Evolutionary conservation across 73 alveolate species (phyloP).

Genomic region (Paramecium caudatum): DNA sequence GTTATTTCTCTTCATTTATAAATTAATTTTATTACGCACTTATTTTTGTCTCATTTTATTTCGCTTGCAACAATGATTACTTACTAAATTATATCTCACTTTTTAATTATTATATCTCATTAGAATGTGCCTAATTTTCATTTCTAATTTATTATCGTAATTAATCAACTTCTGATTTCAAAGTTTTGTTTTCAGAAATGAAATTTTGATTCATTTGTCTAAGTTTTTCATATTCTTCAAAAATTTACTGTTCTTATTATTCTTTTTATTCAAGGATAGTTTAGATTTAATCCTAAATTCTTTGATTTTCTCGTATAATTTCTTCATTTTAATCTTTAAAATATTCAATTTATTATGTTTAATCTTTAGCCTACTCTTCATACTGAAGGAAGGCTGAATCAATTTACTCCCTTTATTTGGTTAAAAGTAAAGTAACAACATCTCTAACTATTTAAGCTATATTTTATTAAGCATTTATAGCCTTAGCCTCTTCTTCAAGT

Average conservation of each 20-base stretch:
- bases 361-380: constrained; percentile 7
- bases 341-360: not conserved
- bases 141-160: not conserved
- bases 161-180: constrained; percentile 7
- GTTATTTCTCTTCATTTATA: not conserved
- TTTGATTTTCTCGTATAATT: constrained; percentile 11
- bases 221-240: constrained; percentile 58
- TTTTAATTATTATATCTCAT: not conserved
- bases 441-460: not conserved
- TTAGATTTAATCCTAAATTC: constrained; percentile 25
- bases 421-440: constrained; percentile 29
- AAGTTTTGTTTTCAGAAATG: not conserved
- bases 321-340: constrained; percentile 59
- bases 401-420: not conserved
- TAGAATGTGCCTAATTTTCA: constrained; percentile 11
- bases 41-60: constrained; percentile 13
- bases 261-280: not conserved
- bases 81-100: not conserved
- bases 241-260: constrained; percentile 29
- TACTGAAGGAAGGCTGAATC: constrained; percentile 10
- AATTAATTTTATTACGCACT: not conserved
- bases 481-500: constrained; percentile 19
- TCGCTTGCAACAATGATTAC: not conserved
- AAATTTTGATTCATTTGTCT: constrained; percentile 29
- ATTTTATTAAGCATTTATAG: not conserved